phyloP scores from a whole-genome alignment of 2,329 filamentous ascomycete genomes.

The Phoma sp. region DNA sequence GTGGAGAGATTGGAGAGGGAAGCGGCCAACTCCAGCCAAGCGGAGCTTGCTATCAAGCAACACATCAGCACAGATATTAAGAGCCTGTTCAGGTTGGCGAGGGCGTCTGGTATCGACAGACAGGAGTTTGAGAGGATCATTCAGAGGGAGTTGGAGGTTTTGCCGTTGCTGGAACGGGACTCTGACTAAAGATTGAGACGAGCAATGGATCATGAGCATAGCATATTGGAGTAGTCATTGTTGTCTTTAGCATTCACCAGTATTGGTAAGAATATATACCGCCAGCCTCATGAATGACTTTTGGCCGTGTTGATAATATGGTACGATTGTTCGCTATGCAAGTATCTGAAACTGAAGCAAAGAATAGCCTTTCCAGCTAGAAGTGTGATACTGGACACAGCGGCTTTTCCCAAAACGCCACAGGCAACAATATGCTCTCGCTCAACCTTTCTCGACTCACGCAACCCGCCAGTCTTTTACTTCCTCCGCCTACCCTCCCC shows the following conservation, averaged over 20 bases:
- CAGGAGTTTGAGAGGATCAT: constrained; percentile 78
- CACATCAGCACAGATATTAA: constrained; percentile 79
- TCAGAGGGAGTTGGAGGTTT: constrained; percentile 71
- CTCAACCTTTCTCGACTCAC: not conserved
- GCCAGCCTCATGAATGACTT: too few species aligned
- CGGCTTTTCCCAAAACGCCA: constrained; percentile 1
- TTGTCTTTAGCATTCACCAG: not conserved
- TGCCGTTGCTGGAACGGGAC: constrained; percentile 71
- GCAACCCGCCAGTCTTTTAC: constrained; percentile 7
- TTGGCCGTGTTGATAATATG: too few species aligned
- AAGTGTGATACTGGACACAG: too few species aligned
- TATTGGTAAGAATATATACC: too few species aligned
- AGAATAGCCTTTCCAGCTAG: too few species aligned
- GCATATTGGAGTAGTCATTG: constrained; percentile 2
- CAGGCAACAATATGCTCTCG: not conserved
- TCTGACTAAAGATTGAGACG: not conserved
- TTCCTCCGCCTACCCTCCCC: constrained; percentile 45
- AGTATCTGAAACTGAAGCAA: too few species aligned
- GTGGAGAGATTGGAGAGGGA: constrained; percentile 65
- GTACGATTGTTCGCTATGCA: too few species aligned
- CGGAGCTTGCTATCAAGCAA: constrained; percentile 76
- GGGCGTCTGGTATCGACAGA: constrained; percentile 72
- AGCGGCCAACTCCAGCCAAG: constrained; percentile 65
- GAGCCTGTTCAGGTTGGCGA: constrained; percentile 74
- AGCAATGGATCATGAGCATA: not conserved